Base-by-base conservation (phyloP, 2,329 filamentous ascomycete genomes). In the Colletotrichum aenigma region DNA sequence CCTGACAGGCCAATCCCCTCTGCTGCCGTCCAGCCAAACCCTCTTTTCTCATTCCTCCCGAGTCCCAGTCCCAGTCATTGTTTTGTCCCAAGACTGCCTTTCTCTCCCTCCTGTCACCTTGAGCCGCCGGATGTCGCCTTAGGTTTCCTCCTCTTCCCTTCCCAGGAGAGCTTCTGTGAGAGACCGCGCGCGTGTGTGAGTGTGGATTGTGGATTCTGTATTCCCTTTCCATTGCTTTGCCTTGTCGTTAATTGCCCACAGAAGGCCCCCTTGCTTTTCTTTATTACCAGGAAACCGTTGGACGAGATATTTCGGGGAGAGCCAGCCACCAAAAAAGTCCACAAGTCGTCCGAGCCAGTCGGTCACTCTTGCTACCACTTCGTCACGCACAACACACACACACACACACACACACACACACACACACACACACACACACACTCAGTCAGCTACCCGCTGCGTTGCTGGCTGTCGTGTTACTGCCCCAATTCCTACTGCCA, bases 1-100 rank as follows among this genome's bases (percentile, higher is more conserved):
- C 58, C 70, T 73, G 66, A 74, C 75, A 75, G 72, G 65, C 72
- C 75, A 77, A 71, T 75, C 67, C 68, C 75, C 70, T 75, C 64
- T 30, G 56, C 61, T 60, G 64, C 73, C 70, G 64, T 64, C 58
- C 71, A 60, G 65, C 66, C 70, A 65, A 65, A 28, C 60, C 62
- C 62, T 66, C 66, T 56, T 69, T 36, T 62, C 55, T 64, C 65
- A 66, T 74, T 66, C 71, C 61, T 38, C 69, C 16, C 6, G n/a
- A n/a, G 18, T 21, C 48, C 48, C 24, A 56, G 30, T 34, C 55
- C 43, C 21, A 58, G 32, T 70, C 30, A 16, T 60, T 43, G n/a
- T 55, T 16, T 32, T 21, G 55, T 30, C 58, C 58, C 28, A 58
- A 55, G 55, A 24, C 58, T 34, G 61, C 10, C 61, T 67, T 34